Base-by-base conservation (phyloP, 1,139 yeast species). In the Candida sp. region DNA sequence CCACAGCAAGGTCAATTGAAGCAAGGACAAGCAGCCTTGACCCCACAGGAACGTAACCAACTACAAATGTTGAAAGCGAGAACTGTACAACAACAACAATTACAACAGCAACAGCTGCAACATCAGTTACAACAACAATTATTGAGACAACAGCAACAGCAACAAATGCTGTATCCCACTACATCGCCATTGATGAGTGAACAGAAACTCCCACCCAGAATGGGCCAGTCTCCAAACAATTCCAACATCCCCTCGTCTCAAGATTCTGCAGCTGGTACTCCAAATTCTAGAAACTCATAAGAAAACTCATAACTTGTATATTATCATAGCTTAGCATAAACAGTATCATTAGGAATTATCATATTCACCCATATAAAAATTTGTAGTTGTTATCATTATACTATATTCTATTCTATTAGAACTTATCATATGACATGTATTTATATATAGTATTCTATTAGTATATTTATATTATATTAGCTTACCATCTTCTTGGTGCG, bases 11-110 rank as follows among this genome's bases (percentile, higher is more conserved):
- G 19, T 12, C 11, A 19, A 27, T 33, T 11, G 3, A 22, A 15
- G n/a, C 41, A 39, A 15, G 37, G 21, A 30, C 43, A 62, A 46
- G 68, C 70, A 4, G 58, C 64, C 2, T 54, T 68, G 36, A 64
- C 71, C 1, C 70, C 72, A 2, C 72, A 68, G 45, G 73, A 67
- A 46, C 51, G 71, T 38, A 64, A 57, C 40, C 73, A 68, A 49
- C 49, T 68, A 19, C 72, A 66, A 43, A 66, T 66, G 69, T 50
- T 68, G 39, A 68, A 67, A 46, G 68, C 69, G 5, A 65, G 47
- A 57, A 35, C 47, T 6, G 70, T 65, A 43, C 69, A 62, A 39
- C 66, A 61, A 43, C 66, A 61, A 35, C 62, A 56, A 45, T 62
- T 52, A 35, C 61, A 52, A 43, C 63, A 51, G 34, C 53, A 46